Percentiles rank a stretch among this genome's conserved stretches.
phyloP scores from a whole-genome alignment of 495 filamentous ascomycete genomes.

The Annulohypoxylon nitens region DNA sequence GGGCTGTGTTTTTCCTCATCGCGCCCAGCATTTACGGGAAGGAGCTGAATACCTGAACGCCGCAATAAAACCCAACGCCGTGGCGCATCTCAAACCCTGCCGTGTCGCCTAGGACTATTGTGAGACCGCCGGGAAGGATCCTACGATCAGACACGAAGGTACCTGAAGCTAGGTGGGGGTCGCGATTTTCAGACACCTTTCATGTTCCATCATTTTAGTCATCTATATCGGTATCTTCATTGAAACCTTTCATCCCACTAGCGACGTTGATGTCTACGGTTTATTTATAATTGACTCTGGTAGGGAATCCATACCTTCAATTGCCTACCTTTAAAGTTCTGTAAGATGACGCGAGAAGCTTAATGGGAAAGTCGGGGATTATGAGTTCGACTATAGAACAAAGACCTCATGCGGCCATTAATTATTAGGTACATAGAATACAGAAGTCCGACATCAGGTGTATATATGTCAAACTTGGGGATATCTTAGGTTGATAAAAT shows the following conservation, averaged over 20 bases:
- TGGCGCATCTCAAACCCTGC: slow-evolving; percentile 4
- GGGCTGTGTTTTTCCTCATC: neutral
- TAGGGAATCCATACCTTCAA: too few species aligned
- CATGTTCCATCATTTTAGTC: too few species aligned
- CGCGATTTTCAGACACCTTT: too few species aligned
- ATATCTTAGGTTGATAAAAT: slow-evolving; percentile 27
- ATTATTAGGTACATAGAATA: neutral
- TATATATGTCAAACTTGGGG: slow-evolving; percentile 14
- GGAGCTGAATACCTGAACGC: neutral
- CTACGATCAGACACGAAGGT: neutral
- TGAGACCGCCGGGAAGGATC: neutral
- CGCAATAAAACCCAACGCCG: neutral
- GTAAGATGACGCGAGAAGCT: too few species aligned
- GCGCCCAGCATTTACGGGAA: neutral
- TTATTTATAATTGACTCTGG: too few species aligned
- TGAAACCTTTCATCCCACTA: too few species aligned
- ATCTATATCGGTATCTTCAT: too few species aligned
- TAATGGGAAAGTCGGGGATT: too few species aligned
- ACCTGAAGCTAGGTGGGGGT: too few species aligned
- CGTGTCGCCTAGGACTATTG: neutral
- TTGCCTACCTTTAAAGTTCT: too few species aligned
- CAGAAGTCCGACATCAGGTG: slow-evolving; percentile 6
- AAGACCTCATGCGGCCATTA: neutral
- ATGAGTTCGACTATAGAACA: too few species aligned
- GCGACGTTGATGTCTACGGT: too few species aligned